phyloP scores from a whole-genome alignment of 257 asterid genomes.

The Verbascum thapsus region DNA sequence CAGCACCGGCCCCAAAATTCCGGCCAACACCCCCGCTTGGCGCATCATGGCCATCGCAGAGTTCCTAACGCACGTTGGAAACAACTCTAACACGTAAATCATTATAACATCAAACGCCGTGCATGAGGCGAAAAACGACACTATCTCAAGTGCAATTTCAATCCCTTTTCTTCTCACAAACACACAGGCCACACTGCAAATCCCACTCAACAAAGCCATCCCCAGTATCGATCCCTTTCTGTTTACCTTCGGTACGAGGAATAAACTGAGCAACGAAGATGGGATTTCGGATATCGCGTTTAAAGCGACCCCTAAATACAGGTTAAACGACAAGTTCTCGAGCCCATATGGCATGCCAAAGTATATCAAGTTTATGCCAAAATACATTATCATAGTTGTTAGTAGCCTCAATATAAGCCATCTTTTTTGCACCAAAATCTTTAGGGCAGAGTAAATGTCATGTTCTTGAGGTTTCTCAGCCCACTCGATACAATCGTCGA shows the following conservation, averaged over 20 bases:
- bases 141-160: slow-evolving; percentile 27
- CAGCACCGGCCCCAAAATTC: slow-evolving; percentile 31
- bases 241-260: slow-evolving; percentile 28
- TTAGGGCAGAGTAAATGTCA: slow-evolving; percentile 18
- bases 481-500: neutral
- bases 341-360: slow-evolving; percentile 45
- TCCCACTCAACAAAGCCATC: slow-evolving; percentile 31
- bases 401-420: slow-evolving; percentile 19
- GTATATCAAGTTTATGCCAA: slow-evolving; percentile 42
- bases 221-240: slow-evolving; percentile 31
- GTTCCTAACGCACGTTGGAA: slow-evolving; percentile 39
- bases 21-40: slow-evolving; percentile 28
- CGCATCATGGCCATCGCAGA: slow-evolving; percentile 34
- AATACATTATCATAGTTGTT: slow-evolving; percentile 2
- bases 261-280: slow-evolving; percentile 21
- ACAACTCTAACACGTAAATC: slow-evolving; percentile 31
- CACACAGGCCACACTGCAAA: slow-evolving; percentile 25
- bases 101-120: slow-evolving; percentile 1
- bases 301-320: slow-evolving; percentile 34
- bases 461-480: neutral
- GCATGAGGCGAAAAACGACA: slow-evolving; percentile 13
- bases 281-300: slow-evolving; percentile 38
- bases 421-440: neutral
- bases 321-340: slow-evolving; percentile 35
- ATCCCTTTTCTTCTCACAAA: slow-evolving; percentile 24